Conservation (phyloP, 176 grass and related monocot genomes). For the Triticum monococcum region DNA sequence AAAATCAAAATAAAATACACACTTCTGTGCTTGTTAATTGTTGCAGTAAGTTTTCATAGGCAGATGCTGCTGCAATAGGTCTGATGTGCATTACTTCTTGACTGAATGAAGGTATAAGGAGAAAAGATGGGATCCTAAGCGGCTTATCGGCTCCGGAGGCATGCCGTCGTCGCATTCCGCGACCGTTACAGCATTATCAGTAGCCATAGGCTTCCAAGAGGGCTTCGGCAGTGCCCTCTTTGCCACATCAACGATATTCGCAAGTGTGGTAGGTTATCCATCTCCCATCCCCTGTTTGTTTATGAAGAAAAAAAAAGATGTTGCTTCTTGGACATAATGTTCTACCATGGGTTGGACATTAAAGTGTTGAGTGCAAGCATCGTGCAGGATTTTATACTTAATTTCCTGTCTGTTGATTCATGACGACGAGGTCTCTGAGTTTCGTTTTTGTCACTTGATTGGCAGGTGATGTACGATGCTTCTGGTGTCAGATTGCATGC, state of each 20-base stretch:
- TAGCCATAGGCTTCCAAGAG: conserved; percentile 78
- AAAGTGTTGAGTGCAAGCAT: conserved; percentile 20
- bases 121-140: conserved; percentile 89
- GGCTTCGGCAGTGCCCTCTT: conserved; percentile 68
- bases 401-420: not conserved
- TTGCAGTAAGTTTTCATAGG: not conserved
- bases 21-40: not conserved
- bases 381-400: not conserved
- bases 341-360: not conserved
- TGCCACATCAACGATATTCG: conserved; percentile 73
- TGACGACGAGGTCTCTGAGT: not conserved
- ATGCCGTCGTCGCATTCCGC: conserved; percentile 97
- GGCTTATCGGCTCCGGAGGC: conserved; percentile 76
- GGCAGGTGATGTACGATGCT: conserved; percentile 99
- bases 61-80: conserved; percentile 7
- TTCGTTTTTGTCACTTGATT: conserved; percentile 20
- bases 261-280: conserved; percentile 65
- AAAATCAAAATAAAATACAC: too few relatives aligned
- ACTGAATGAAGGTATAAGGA: conserved; percentile 75
- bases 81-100: conserved; percentile 26
- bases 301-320: not conserved
- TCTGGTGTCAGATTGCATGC: conserved; percentile 97
- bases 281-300: not conserved
- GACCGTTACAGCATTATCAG: conserved; percentile 77
- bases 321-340: conserved; percentile 21